Base-by-base conservation (phyloP, 495 filamentous ascomycete genomes). In the Amphirosellinia nigrospora region DNA sequence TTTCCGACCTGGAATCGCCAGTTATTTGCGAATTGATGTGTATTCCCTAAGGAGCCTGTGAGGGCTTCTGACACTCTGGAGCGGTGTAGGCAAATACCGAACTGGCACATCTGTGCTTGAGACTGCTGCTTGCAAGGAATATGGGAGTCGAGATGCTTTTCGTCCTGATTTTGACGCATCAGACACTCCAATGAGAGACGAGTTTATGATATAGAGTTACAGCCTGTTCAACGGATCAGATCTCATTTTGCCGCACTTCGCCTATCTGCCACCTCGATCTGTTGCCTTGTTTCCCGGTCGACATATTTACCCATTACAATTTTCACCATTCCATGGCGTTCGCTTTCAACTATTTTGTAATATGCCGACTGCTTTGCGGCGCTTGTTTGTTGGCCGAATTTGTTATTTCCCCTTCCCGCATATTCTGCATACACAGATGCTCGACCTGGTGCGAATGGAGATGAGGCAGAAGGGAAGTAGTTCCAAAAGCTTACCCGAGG, bases 341-440 rank as follows among this genome's bases (percentile, higher is more conserved):
- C 52, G 50, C 63, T 66, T 71, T 72, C 48, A 66, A 76, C 46
- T 71, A 73, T 71, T 60, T 78, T 78, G 74, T 78, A 78, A 78
- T 78, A 74, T 73, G 70, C 72, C 58, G 67, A 70, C 70, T 76
- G 52, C 59, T 78, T 74, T 69, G 21, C 74, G 74, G 72, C 65
- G 64, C 70, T 63, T 58, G 56, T 68, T 53, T 73, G 71, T 72
- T 68, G 71, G 68, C 71, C 67, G 23, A 56, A 32, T 66, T 69
- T 64, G 70, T 61, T 59, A 71, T 64, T 71, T 64, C 46, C 59
- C 32, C 63, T 69, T 73, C 74, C 68, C 56, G 69, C 69, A 64
- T 64, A 72, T 71, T 72, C 72, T 70, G 70, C 69, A 70, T 73
- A 66, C 45, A 72, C 72, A 71, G 70, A 75, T 62, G 68, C n/a